Evolutionary conservation across 306 rosid genomes (phyloP).

Genomic region (Purshia tridentata): DNA sequence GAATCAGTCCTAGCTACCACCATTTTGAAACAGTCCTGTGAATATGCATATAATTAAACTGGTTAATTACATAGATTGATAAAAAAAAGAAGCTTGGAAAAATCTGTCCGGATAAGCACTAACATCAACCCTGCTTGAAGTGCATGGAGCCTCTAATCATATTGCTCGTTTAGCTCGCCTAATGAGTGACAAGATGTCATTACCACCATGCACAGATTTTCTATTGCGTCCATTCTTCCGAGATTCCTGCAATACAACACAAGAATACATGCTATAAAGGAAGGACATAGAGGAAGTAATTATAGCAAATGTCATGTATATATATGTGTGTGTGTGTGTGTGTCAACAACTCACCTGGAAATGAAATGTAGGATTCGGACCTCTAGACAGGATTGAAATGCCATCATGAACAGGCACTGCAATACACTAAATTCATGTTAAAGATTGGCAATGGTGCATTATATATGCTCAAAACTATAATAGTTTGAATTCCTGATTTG

Average conservation of each 20-base stretch:
- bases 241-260: slow-evolving; percentile 41
- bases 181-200: slow-evolving; percentile 57
- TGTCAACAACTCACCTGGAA: slow-evolving; percentile 53
- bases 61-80: no score
- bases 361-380: slow-evolving; percentile 61
- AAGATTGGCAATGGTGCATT: slow-evolving; percentile 11
- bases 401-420: slow-evolving; percentile 57
- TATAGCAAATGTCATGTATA: neutral
- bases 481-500: neutral
- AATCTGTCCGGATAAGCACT: neutral
- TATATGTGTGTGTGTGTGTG: neutral
- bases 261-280: neutral
- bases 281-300: neutral
- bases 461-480: slow-evolving; percentile 9
- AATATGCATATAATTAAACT: no score
- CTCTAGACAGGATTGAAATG: slow-evolving; percentile 51
- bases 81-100: neutral
- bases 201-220: slow-evolving; percentile 59
- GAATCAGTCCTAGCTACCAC: neutral
- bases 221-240: slow-evolving; percentile 48
- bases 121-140: neutral
- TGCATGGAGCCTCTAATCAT: slow-evolving; percentile 17
- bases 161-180: slow-evolving; percentile 46
- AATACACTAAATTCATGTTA: slow-evolving; percentile 17
- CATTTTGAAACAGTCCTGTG: no score